A percentile compares a stretch with the other conserved stretches of the same genome.
phyloP scores from a whole-genome alignment of 2,329 filamentous ascomycete species.

The Trichophyton schoenleinii region DNA sequence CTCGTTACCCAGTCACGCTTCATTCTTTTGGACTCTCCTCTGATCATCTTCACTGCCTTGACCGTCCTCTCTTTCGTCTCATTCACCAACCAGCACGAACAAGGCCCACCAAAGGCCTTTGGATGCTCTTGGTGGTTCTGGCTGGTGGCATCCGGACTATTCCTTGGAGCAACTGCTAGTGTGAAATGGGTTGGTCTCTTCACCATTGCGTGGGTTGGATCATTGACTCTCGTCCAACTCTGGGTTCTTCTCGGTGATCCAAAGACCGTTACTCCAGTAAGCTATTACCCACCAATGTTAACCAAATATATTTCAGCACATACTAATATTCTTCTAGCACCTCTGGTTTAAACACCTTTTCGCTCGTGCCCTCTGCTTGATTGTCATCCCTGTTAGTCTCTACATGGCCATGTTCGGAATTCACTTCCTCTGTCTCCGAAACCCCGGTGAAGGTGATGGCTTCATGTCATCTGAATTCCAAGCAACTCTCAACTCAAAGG shows the following conservation, averaged over 20 bases:
- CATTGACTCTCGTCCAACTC: slow-evolving; percentile 77
- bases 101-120: slow-evolving; percentile 80
- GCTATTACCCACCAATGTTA: slow-evolving; percentile 64
- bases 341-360: slow-evolving; percentile 90
- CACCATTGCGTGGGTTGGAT: slow-evolving; percentile 95
- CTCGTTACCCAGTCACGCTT: slow-evolving; percentile 88
- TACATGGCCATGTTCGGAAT: slow-evolving; percentile 97
- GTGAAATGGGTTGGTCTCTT: slow-evolving; percentile 99
- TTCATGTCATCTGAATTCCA: slow-evolving; percentile 99
- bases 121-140: slow-evolving; percentile 94
- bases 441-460: slow-evolving; percentile 92
- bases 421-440: slow-evolving; percentile 84
- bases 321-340: slow-evolving; percentile 35
- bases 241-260: slow-evolving; percentile 90
- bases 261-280: slow-evolving; percentile 66
- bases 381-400: slow-evolving; percentile 76
- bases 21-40: slow-evolving; percentile 88
- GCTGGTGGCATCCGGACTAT: slow-evolving; percentile 74
- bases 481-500: slow-evolving; percentile 89
- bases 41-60: slow-evolving; percentile 85
- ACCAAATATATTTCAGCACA: slow-evolving; percentile 45
- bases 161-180: slow-evolving; percentile 78
- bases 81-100: slow-evolving; percentile 94
- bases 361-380: slow-evolving; percentile 78
- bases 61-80: slow-evolving; percentile 81